Conservation (phyloP, 495 filamentous ascomycete genomes). For the Xylaria longipes region DNA sequence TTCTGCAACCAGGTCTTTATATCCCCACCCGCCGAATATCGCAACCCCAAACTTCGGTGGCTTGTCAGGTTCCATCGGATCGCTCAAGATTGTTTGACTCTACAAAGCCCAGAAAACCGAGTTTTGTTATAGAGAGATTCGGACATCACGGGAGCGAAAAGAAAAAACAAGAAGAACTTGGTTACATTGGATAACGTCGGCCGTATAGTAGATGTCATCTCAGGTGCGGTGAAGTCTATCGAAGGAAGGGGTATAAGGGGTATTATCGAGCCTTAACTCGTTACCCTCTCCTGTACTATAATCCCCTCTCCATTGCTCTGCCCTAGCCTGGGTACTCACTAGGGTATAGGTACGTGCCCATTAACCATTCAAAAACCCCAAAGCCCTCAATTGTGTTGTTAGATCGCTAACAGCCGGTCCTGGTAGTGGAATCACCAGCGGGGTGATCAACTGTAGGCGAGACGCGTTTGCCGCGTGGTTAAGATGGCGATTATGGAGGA, state of each 20-base stretch:
- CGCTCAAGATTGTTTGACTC: neutral
- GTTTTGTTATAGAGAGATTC: neutral
- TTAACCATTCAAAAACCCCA: neutral
- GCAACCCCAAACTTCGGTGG: neutral
- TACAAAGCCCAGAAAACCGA: neutral
- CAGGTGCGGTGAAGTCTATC: neutral
- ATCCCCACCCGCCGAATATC: neutral
- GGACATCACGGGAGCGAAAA: neutral
- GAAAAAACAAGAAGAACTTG: neutral
- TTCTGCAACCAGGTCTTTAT: constrained; percentile 6
- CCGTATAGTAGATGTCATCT: neutral
- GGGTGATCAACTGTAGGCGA: neutral
- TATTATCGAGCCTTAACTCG: neutral
- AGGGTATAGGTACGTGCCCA: neutral
- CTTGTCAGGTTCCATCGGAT: neutral
- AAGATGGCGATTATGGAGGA: neutral
- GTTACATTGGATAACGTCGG: neutral
- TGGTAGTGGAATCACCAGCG: neutral
- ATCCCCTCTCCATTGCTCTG: neutral
- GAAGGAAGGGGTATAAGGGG: neutral
- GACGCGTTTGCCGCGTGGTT: neutral
- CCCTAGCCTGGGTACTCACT: neutral
- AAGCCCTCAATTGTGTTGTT: neutral
- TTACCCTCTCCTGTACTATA: neutral
- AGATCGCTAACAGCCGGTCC: neutral